A percentile compares a stretch with the other conserved stretches of the same genome.
phyloP scores from a whole-genome alignment of 768 basidiomycete species.

The Lactifluus subvellereus region DNA sequence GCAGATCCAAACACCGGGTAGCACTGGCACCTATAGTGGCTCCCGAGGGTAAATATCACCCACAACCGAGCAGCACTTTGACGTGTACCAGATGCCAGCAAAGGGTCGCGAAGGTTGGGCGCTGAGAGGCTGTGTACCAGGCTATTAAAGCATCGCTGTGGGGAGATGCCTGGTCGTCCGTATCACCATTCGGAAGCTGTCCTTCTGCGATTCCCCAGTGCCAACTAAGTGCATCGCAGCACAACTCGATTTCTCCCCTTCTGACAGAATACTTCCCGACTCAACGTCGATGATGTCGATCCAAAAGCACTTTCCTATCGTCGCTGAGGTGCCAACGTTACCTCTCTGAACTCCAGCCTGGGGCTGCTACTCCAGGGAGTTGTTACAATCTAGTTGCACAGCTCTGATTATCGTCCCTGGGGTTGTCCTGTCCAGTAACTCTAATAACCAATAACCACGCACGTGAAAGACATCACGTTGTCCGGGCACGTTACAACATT shows the following conservation, averaged over 20 bases:
- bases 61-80: background rate
- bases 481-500: background rate
- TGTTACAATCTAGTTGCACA: background rate
- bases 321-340: background rate
- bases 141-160: background rate
- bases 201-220: background rate
- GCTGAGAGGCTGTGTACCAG: background rate
- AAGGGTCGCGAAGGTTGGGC: background rate
- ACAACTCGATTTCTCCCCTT: background rate
- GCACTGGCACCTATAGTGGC: too few relatives aligned
- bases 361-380: background rate
- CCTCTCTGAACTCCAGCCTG: background rate
- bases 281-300: background rate
- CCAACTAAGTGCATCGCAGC: background rate
- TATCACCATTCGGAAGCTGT: background rate
- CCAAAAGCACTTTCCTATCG: background rate
- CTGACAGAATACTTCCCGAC: background rate
- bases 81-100: too few relatives aligned
- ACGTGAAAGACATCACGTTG: background rate
- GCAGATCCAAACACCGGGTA: too few relatives aligned
- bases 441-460: too few relatives aligned
- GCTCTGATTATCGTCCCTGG: background rate
- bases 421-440: background rate
- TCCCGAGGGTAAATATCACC: too few relatives aligned
- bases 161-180: background rate